Evolutionary conservation across 805 yeast genomes (phyloP), one percentile per base, ranked within the genome.

Genomic region (Schwanniomyces vanrijiae): DNA sequence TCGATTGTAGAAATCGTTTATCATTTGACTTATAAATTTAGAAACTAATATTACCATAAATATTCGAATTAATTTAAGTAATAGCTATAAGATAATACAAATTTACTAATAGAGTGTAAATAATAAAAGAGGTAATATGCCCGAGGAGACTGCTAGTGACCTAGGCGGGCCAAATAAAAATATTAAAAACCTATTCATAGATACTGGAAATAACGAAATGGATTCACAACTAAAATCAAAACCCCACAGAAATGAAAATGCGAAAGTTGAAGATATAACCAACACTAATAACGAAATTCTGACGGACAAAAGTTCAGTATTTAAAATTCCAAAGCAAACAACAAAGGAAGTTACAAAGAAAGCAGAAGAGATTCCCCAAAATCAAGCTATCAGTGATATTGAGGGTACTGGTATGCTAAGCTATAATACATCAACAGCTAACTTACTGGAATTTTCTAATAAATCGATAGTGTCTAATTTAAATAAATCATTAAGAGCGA

Each of bases 401-500:
- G 35, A 31, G 11, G 35, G 10, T 31, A 7, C 11, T 14, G 35
- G 35, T 9, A 31, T 14, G 11, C n/a, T 55, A 49, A 35, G 16
- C 48, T 9, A 33, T 51, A 14, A 31, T 31, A 31, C 3, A 26
- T 47, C 35, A 2, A 14, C 35, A 8, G 16, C 14, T 31, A 31
- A 31, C 16, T 18, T 31, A 16, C 35, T 31, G 35, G 35, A 31
- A 16, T 8, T 18, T 31, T 31, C 62, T n/a, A 61, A 64, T 42
- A 61, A 61, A 42, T 62, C 58, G 40, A 66, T 68, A 24, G 65
- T 73, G 29, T 63, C 75, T 22, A 71, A 68, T 55, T 61, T 73
- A 41, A 73, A 73, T 55, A 72, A 73, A 50, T 66, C 76, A 3
- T 49, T 73, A 22, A 71, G 69, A 49, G 76, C 73, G 31, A 72